phyloP scores from a whole-genome alignment of 2,329 filamentous ascomycete species.

The Cladosporium phlei region DNA sequence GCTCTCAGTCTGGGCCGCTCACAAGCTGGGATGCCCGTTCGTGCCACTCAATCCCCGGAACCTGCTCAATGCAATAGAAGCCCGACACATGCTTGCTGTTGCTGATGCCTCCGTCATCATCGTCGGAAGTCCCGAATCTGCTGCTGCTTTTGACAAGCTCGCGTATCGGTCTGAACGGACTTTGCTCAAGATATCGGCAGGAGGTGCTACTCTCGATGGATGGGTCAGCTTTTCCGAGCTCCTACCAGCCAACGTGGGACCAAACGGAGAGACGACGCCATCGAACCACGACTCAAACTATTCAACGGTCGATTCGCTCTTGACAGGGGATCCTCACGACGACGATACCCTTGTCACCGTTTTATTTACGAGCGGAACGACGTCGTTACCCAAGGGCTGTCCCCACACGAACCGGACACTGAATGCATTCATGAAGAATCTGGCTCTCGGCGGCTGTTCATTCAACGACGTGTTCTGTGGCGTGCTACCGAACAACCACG shows the following conservation, averaged over 20 bases:
- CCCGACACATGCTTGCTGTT: constrained; percentile 11
- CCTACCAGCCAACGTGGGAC: neutral
- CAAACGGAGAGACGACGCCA: neutral
- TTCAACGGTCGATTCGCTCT: neutral
- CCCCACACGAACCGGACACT: constrained; percentile 10
- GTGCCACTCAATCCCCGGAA: constrained; percentile 15
- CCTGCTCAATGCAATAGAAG: constrained; percentile 10
- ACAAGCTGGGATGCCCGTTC: constrained; percentile 14
- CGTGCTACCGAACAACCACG: neutral
- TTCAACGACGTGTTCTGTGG: neutral
- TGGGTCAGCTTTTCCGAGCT: neutral
- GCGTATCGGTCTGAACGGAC: neutral
- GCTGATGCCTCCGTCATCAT: neutral
- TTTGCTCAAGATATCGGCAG: neutral
- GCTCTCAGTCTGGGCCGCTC: constrained; percentile 8
- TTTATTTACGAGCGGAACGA: constrained; percentile 14
- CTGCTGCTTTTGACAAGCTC: neutral
- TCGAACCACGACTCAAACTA: neutral
- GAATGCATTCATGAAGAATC: constrained; percentile 9
- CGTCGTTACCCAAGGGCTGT: constrained; percentile 14
- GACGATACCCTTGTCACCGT: neutral
- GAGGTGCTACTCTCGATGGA: neutral
- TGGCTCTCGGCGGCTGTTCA: neutral
- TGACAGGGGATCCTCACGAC: neutral
- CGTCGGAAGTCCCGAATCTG: neutral